These are phyloP conservation scores for Acanthamoeba lenticulata DNA, from an alignment of 208 protist genomes.

Conservation along the genomic window DNA sequence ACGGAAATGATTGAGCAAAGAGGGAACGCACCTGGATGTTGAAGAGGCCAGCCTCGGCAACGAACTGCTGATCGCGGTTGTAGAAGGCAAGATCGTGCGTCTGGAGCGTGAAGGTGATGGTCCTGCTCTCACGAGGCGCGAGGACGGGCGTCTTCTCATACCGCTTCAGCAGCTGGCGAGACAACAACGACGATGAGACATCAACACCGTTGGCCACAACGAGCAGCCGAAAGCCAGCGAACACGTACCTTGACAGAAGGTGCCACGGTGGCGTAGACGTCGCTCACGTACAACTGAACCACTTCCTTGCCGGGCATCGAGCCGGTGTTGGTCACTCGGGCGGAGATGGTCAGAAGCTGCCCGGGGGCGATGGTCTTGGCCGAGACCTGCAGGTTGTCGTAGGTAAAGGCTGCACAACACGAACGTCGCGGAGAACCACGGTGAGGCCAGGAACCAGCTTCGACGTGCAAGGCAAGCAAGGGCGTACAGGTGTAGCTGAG, in stretches of 20 bases:
- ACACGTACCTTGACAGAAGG: conserved; percentile 77
- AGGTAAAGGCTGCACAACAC: conserved; percentile 8
- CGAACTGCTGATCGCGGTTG: conserved; percentile 38
- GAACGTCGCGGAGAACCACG: neutral
- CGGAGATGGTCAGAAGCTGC: neutral
- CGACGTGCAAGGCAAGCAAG: neutral
- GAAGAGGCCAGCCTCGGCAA: conserved; percentile 37
- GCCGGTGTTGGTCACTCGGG: conserved; percentile 37
- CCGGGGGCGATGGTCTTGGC: neutral
- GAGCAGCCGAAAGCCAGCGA: too few species aligned
- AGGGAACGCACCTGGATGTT: neutral
- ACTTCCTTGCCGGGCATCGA: conserved; percentile 31
- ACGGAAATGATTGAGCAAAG: too few species aligned
- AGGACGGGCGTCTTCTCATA: neutral
- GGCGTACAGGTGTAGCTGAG: conserved; percentile 66
- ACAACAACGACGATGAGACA: too few species aligned
- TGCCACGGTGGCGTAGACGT: conserved; percentile 67
- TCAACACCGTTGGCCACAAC: too few species aligned
- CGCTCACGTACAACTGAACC: conserved; percentile 55
- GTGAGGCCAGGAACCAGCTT: too few species aligned
- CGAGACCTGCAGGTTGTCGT: neutral
- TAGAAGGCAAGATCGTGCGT: conserved; percentile 43
- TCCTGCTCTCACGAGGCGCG: neutral
- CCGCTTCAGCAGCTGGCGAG: conserved; percentile 33
- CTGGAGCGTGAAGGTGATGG: neutral